Conservation (phyloP, 164 flowering plant genomes). For the Annona squamosa region DNA sequence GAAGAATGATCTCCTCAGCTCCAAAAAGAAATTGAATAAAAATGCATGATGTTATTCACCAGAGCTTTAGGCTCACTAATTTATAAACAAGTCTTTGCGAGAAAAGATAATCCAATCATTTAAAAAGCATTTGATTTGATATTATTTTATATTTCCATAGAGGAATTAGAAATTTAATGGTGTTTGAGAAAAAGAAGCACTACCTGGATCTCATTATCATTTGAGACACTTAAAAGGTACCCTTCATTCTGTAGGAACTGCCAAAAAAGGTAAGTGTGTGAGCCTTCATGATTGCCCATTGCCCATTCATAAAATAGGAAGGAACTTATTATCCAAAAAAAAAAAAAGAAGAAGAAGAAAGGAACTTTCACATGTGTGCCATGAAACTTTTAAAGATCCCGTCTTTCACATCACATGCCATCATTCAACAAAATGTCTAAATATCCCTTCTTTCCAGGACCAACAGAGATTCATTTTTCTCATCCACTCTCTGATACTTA, state of each 20-base stretch:
- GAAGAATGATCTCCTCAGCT: not conserved
- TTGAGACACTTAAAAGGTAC: slow-evolving; percentile 63
- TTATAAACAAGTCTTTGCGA: not conserved
- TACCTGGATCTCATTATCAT: slow-evolving; percentile 87
- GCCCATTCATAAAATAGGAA: not conserved
- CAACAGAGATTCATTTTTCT: not conserved
- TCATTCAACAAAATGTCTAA: not conserved
- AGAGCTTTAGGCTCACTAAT: not conserved
- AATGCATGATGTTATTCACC: not conserved
- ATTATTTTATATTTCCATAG: not conserved
- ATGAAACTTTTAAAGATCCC: too few species aligned
- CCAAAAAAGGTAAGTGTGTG: not conserved
- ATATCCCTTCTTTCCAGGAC: not conserved
- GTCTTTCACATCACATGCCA: not conserved
- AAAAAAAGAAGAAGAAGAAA: not conserved
- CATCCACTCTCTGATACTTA: not conserved
- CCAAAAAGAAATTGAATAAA: not conserved
- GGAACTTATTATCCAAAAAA: not conserved
- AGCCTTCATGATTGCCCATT: too few species aligned
- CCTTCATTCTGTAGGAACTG: slow-evolving; percentile 93
- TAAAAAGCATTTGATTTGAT: not conserved
- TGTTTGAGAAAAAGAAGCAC: not conserved
- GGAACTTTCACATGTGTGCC: too few species aligned
- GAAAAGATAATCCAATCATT: not conserved
- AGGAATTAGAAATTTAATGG: not conserved